phyloP scores from a whole-genome alignment of 1,284 basidiomycete species.

The Melanopsichium pennsylvanicum region DNA sequence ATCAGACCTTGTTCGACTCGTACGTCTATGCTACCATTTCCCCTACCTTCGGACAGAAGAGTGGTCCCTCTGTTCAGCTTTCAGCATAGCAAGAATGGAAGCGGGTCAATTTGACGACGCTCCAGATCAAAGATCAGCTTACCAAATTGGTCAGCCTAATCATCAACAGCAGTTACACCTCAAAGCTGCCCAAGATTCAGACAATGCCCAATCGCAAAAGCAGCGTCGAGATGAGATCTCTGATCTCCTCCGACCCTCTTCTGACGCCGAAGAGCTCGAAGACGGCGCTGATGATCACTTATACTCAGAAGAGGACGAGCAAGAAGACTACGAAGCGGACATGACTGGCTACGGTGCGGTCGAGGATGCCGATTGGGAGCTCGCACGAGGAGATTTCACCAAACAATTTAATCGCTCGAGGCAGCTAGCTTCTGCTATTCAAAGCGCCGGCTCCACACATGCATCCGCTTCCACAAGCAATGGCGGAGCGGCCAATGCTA shows the following conservation, averaged over 20 bases:
- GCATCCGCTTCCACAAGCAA: conserved; percentile 6
- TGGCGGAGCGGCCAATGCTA: conserved; percentile 1
- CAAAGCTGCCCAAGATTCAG: conserved; percentile 21
- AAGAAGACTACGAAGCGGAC: conserved; percentile 41
- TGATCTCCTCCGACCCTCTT: conserved; percentile 27
- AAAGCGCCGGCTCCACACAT: conserved; percentile 4
- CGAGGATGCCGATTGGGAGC: conserved; percentile 65
- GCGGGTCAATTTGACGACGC: conserved; percentile 44
- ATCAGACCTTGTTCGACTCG: no score
- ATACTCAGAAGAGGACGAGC: conserved; percentile 30
- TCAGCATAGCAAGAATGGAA: conserved; percentile 15
- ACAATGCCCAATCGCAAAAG: conserved; percentile 18
- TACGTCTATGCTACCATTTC: no score
- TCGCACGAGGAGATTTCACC: conserved; percentile 63
- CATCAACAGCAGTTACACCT: conserved; percentile 10
- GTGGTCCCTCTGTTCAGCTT: no score
- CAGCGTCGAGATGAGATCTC: conserved; percentile 37
- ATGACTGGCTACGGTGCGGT: conserved; percentile 45
- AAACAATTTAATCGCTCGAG: conserved; percentile 64
- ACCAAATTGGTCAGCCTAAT: background rate
- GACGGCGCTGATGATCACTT: conserved; percentile 1
- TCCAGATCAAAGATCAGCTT: conserved; percentile 7
- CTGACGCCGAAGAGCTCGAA: conserved; percentile 34
- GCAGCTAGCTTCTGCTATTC: conserved; percentile 52
- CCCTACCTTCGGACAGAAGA: no score